Conservation (phyloP, 139 green algal species). For the Chlamydomonas incerta region DNA sequence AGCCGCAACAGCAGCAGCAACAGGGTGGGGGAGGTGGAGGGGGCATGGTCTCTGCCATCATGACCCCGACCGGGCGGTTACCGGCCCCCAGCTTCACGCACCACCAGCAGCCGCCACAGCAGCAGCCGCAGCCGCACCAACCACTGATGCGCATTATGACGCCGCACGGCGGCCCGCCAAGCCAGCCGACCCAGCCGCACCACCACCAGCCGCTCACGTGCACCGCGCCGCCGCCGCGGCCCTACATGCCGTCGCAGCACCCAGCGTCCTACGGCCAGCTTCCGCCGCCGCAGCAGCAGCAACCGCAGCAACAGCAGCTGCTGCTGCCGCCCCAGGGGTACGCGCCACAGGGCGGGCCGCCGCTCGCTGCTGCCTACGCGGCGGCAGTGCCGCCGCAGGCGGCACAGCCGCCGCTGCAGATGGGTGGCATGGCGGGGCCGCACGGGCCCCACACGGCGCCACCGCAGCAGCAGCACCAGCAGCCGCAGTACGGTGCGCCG, state of each 20-base stretch:
- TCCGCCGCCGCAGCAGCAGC: neutral
- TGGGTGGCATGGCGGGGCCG: no score
- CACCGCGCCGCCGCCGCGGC: neutral
- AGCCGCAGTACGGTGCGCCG: neutral
- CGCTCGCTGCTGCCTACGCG: no score
- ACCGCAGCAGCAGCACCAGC: neutral
- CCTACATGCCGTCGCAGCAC: neutral
- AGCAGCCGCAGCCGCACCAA: neutral
- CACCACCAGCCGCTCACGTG: neutral
- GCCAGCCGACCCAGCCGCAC: neutral
- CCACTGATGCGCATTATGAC: neutral
- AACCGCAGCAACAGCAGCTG: neutral
- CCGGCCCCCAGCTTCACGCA: neutral
- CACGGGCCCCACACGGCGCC: neutral
- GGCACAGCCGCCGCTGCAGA: neutral
- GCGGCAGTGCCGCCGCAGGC: no score
- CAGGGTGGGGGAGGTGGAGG: no score
- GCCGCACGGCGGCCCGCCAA: neutral
- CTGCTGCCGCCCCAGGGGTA: neutral
- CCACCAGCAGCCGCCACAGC: neutral
- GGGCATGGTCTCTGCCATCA: no score
- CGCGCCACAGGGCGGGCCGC: neutral
- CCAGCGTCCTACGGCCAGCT: neutral
- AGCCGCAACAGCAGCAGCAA: neutral
- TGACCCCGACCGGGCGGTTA: neutral